phyloP scores from a whole-genome alignment of 305 asterid species.

The Stenogyne calaminthoides region DNA sequence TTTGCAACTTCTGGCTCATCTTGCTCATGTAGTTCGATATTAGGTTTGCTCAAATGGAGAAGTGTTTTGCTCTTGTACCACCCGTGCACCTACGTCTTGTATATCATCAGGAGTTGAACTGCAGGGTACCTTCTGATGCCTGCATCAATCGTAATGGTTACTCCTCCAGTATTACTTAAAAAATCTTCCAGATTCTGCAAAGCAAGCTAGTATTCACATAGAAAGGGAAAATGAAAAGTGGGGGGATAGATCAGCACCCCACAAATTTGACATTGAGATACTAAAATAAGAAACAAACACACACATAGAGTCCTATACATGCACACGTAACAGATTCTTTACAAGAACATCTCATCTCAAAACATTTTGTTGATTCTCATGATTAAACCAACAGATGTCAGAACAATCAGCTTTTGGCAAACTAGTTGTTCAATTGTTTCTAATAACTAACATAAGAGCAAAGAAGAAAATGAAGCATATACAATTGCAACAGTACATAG shows the following conservation, averaged over 20 bases:
- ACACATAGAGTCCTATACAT: background rate
- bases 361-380: background rate
- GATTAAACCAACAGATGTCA: background rate
- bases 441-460: background rate
- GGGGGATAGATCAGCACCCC: background rate
- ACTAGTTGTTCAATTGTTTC: background rate
- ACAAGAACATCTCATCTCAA: background rate
- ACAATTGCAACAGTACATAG: too few species aligned
- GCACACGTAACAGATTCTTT: constrained; percentile 12
- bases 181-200: background rate
- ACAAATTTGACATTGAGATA: constrained; percentile 22
- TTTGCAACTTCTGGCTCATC: constrained; percentile 27
- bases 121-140: constrained; percentile 28
- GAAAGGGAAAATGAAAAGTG: background rate
- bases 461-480: background rate
- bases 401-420: background rate
- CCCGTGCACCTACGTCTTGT: constrained; percentile 5
- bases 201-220: background rate
- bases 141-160: constrained; percentile 26
- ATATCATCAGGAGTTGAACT: constrained; percentile 13
- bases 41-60: constrained; percentile 31
- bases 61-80: constrained; percentile 28
- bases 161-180: constrained; percentile 14
- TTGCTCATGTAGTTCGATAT: constrained; percentile 32
- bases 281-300: background rate